Percentiles rank a stretch among this genome's conserved stretches.
These are phyloP conservation scores for Cercophora samala DNA, from an alignment of 495 filamentous ascomycete species.

Conservation along the genomic window DNA sequence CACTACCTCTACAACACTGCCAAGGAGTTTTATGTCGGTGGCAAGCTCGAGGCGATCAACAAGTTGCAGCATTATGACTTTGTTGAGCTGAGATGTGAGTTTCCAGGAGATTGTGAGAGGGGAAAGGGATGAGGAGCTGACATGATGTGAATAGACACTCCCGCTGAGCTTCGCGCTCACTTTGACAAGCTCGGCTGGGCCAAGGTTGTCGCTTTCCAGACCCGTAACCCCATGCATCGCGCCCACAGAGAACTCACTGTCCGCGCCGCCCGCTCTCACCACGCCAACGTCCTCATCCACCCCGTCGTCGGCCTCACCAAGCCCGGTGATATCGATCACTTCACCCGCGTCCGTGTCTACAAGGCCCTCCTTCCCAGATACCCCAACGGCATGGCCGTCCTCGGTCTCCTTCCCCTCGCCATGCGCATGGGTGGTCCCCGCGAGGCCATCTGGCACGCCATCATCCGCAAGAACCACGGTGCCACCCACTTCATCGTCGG, in stretches of 20 bases:
- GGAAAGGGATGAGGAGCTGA: constrained; percentile 6
- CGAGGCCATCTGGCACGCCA: constrained; percentile 99
- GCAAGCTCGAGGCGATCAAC: constrained; percentile 92
- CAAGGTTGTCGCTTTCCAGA: constrained; percentile 97
- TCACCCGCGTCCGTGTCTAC: constrained; percentile 98
- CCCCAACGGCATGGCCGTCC: constrained; percentile 98
- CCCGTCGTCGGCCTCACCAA: constrained; percentile 98
- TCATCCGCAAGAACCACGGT: constrained; percentile 99
- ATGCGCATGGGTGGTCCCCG: constrained; percentile 99
- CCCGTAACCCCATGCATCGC: constrained; percentile 97
- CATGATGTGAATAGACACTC: constrained; percentile 64
- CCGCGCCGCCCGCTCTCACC: constrained; percentile 87
- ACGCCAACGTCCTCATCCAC: constrained; percentile 98
- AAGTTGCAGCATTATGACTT: constrained; percentile 98
- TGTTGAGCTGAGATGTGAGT: constrained; percentile 82
- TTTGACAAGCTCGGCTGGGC: constrained; percentile 99
- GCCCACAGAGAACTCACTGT: constrained; percentile 97
- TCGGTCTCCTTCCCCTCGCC: constrained; percentile 90
- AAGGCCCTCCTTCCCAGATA: constrained; percentile 95
- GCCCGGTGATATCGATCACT: constrained; percentile 98
- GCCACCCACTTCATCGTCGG: constrained; percentile 99
- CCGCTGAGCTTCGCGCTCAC: constrained; percentile 89
- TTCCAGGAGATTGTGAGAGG: background rate
- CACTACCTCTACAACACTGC: constrained; percentile 78
- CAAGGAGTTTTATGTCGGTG: constrained; percentile 88